Evolutionary conservation across 495 filamentous ascomycete genomes (phyloP).

Genomic region (Letharia lupina): DNA sequence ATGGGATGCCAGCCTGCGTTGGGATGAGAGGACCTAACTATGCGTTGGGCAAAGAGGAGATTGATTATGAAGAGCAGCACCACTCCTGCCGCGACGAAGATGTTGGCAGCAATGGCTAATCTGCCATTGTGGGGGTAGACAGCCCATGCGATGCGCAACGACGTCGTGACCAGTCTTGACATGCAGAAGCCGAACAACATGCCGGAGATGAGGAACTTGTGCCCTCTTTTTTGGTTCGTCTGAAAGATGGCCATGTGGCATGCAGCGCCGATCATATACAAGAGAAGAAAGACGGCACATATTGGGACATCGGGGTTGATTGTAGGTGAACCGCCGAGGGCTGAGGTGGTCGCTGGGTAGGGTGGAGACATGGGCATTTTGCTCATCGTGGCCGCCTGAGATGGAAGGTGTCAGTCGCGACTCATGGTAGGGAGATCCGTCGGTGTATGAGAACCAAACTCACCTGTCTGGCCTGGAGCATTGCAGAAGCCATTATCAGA

Average conservation of each 20-base stretch:
- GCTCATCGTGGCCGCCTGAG: constrained; percentile 7
- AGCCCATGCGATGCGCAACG: constrained; percentile 51
- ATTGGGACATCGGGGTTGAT: constrained; percentile 54
- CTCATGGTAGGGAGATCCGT: no score
- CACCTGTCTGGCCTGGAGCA: background rate
- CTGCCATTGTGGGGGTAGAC: constrained; percentile 36
- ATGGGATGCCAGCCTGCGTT: constrained; percentile 55
- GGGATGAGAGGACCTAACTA: constrained; percentile 66
- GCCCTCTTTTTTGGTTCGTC: constrained; percentile 45
- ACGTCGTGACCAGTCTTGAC: constrained; percentile 55
- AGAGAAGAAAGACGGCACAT: constrained; percentile 50
- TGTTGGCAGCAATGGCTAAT: constrained; percentile 60
- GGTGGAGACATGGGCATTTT: constrained; percentile 21
- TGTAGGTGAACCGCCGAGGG: constrained; percentile 52
- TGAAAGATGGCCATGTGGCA: constrained; percentile 60
- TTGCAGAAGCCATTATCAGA: background rate
- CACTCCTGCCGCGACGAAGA: constrained; percentile 71
- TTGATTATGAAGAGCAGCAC: constrained; percentile 76
- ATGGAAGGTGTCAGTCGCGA: background rate
- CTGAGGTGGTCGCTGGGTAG: constrained; percentile 40
- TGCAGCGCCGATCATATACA: constrained; percentile 53
- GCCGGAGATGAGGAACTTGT: constrained; percentile 64
- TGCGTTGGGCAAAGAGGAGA: constrained; percentile 68
- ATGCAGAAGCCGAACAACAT: constrained; percentile 74
- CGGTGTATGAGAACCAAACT: background rate